These are phyloP conservation scores for Penicillium sp. DNA, from an alignment of 2,329 filamentous ascomycete genomes.

Conservation along the genomic window DNA sequence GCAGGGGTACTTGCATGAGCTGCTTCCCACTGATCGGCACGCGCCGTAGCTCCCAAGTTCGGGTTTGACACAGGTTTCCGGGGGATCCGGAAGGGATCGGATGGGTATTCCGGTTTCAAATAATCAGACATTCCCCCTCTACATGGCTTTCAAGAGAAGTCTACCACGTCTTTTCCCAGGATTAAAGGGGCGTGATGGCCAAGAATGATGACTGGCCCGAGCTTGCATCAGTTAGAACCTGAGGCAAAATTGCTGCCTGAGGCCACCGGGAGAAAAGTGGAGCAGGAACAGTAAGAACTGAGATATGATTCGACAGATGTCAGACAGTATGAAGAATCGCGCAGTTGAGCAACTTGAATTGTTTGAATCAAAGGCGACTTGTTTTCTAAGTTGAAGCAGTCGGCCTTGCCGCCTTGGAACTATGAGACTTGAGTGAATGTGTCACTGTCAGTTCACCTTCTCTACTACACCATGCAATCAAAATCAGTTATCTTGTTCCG, in stretches of 20 bases:
- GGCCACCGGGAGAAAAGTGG: too few species aligned
- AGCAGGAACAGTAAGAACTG: too few species aligned
- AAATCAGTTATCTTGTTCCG: too few species aligned
- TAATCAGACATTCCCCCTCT: slow-evolving; percentile 14
- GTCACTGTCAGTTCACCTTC: too few species aligned
- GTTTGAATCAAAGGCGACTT: too few species aligned
- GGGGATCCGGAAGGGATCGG: slow-evolving; percentile 17
- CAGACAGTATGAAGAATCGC: too few species aligned
- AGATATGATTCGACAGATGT: too few species aligned
- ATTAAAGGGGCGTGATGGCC: background rate
- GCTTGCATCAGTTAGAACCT: background rate
- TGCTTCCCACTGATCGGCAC: slow-evolving; percentile 12
- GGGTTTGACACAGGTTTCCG: slow-evolving; percentile 26
- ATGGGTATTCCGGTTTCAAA: slow-evolving; percentile 11
- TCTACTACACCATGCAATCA: too few species aligned
- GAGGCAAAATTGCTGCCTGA: background rate
- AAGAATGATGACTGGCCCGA: background rate
- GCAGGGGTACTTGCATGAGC: slow-evolving; percentile 11
- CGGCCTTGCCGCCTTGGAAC: too few species aligned
- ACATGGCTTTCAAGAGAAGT: background rate
- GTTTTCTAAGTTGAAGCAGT: too few species aligned
- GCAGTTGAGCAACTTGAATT: too few species aligned
- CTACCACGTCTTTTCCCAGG: background rate
- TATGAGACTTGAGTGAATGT: too few species aligned
- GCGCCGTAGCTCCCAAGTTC: slow-evolving; percentile 20